These are phyloP conservation scores for Kitagawia praeruptora DNA, from an alignment of 129 eudicot species.

Conservation along the genomic window DNA sequence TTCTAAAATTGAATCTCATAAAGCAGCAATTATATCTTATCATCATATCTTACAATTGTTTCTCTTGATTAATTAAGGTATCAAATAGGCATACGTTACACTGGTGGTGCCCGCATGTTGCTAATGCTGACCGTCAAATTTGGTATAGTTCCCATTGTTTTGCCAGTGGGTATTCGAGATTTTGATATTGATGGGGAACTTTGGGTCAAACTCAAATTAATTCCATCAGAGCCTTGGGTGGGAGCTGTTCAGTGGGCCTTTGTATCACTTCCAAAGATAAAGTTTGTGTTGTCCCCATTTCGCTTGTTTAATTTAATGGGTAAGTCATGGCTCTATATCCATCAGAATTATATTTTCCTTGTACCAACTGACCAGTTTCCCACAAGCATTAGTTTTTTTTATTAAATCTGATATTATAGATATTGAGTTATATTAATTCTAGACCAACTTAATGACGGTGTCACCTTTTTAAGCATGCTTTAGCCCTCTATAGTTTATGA, in stretches of 20 bases:
- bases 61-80: slow-evolving; percentile 42
- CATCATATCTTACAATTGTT: slow-evolving; percentile 13
- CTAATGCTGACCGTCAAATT: slow-evolving; percentile 74
- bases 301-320: slow-evolving; percentile 96
- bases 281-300: slow-evolving; percentile 82
- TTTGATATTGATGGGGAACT: slow-evolving; percentile 97
- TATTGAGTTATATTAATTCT: background rate
- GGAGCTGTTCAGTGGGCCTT: slow-evolving; percentile 97
- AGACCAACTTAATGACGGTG: background rate
- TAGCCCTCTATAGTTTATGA: background rate
- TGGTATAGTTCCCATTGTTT: slow-evolving; percentile 67
- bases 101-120: slow-evolving; percentile 99
- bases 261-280: slow-evolving; percentile 95
- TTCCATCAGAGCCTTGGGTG: slow-evolving; percentile 92
- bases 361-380: background rate
- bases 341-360: background rate
- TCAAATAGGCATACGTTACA: slow-evolving; percentile 92
- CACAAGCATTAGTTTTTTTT: background rate
- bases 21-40: slow-evolving; percentile 1
- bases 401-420: background rate
- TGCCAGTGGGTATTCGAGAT: slow-evolving; percentile 87
- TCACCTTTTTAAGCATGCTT: background rate
- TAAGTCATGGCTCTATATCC: slow-evolving; percentile 22
- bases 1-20: background rate
- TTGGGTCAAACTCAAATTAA: slow-evolving; percentile 82